Evolutionary conservation across 441 rosid genomes (phyloP), one percentile per base, ranked within the genome.

Genomic region (Corymbia calophylla): DNA sequence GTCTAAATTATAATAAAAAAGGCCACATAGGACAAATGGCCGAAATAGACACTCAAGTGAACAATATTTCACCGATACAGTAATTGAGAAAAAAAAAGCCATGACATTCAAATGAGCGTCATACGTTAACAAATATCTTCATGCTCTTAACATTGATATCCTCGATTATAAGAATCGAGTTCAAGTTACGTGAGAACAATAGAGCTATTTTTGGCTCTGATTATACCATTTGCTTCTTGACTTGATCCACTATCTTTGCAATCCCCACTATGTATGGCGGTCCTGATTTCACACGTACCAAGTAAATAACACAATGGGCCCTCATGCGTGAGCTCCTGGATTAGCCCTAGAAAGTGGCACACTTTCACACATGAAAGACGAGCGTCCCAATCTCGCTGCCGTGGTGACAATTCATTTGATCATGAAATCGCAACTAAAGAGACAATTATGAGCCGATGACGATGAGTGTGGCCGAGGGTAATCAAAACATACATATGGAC

Each of bases 61-160:
- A 64, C 16, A 29, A n/a, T n/a, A 14, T 60, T 64, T 64, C 35
- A 64, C 5, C 3, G 8, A 64, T 64, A 35, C n/a, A 15, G 0
- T 5, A 15, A 8, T n/a, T n/a, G 15, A 14, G 35, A n/a, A 1
- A 7, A 64, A n/a, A 64, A n/a, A 7, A 1, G 0, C 15, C 16
- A 64, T n/a, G 5, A 15, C 1, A 3, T 10, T 64, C 8, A n/a
- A 60, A 18, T n/a, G 0, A 64, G 3, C 35, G 0, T n/a, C 19
- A 0, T n/a, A 7, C 4, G 3, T n/a, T n/a, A n/a, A 64, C 6
- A 29, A 0, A 27, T 2, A 62, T 62, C n/a, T n/a, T n/a, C 0
- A 62, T 0, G 29, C 9, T 62, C 29, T 0, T 12, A 62, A 0
- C 0, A 13, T 53, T 18, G 0, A 15, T 53, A 23, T 25, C 64